phyloP scores from a whole-genome alignment of 306 rosid species.

The Casuarina cunninghamiana region DNA sequence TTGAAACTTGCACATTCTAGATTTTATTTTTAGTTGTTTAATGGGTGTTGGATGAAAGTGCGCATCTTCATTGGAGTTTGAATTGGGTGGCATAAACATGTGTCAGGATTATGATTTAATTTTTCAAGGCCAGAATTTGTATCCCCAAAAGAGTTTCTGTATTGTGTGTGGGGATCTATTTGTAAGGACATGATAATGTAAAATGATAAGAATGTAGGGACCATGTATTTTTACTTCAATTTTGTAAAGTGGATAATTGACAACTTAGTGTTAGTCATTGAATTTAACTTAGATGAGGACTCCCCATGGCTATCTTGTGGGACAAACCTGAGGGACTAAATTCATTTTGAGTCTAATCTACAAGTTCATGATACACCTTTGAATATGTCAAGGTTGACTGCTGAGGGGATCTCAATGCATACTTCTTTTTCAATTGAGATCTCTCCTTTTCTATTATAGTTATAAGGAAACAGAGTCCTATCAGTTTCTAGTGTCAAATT shows the following conservation, averaged over 20 bases:
- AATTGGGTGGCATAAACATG: not conserved
- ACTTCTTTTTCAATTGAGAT: not conserved
- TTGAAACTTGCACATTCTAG: slow-evolving; percentile 1
- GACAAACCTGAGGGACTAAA: not conserved
- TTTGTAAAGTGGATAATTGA: not conserved
- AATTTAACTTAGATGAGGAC: not conserved
- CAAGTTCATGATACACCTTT: not conserved
- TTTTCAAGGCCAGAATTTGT: not conserved
- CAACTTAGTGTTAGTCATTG: not conserved
- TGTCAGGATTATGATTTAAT: not conserved
- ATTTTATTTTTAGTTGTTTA: not conserved
- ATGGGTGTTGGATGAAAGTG: not conserved
- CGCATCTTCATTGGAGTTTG: not conserved
- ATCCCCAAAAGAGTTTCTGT: not conserved
- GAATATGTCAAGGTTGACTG: not conserved
- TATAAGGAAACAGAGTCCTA: no score
- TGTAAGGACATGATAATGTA: not conserved
- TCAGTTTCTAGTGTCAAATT: not conserved
- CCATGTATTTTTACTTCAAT: not conserved
- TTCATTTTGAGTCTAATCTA: not conserved
- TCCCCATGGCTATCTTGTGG: not conserved
- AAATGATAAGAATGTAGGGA: not conserved
- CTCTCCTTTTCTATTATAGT: not conserved
- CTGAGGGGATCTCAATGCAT: not conserved
- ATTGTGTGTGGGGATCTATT: not conserved